Conservation (phyloP, 768 basidiomycete genomes). For the Panaeolus cyanescens region DNA sequence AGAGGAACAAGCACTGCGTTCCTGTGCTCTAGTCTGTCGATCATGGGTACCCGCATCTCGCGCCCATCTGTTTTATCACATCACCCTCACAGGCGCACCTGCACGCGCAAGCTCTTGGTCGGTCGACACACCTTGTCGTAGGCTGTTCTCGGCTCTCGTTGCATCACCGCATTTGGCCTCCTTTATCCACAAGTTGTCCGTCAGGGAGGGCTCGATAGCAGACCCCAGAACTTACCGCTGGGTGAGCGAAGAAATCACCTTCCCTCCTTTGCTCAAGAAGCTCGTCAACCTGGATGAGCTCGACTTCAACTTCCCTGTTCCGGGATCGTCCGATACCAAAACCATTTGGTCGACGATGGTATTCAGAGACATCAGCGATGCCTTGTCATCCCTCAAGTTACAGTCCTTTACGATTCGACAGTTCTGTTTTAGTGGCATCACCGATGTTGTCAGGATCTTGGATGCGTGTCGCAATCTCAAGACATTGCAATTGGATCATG, state of each 20-base stretch:
- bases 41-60: slow-evolving; percentile 27
- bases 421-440: slow-evolving; percentile 17
- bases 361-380: slow-evolving; percentile 23
- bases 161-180: slow-evolving; percentile 22
- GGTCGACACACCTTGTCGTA: slow-evolving; percentile 19
- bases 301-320: slow-evolving; percentile 20
- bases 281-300: slow-evolving; percentile 15
- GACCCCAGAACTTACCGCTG: slow-evolving; percentile 20
- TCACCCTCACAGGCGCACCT: slow-evolving; percentile 19
- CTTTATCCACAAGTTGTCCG: slow-evolving; percentile 20
- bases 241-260: slow-evolving; percentile 22
- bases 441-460: slow-evolving; percentile 20
- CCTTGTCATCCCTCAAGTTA: slow-evolving; percentile 14
- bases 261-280: slow-evolving; percentile 20
- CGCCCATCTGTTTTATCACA: slow-evolving; percentile 22
- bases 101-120: slow-evolving; percentile 12
- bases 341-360: slow-evolving; percentile 23
- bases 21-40: slow-evolving; percentile 25
- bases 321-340: slow-evolving; percentile 13
- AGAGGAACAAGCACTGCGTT: slow-evolving; percentile 19
- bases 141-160: slow-evolving; percentile 16
- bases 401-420: slow-evolving; percentile 21
- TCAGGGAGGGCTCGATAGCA: slow-evolving; percentile 12
- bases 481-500: slow-evolving; percentile 19
- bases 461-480: slow-evolving; percentile 16